Evolutionary conservation across 768 basidiomycete species (phyloP).

Genomic region (Mycena metata): DNA sequence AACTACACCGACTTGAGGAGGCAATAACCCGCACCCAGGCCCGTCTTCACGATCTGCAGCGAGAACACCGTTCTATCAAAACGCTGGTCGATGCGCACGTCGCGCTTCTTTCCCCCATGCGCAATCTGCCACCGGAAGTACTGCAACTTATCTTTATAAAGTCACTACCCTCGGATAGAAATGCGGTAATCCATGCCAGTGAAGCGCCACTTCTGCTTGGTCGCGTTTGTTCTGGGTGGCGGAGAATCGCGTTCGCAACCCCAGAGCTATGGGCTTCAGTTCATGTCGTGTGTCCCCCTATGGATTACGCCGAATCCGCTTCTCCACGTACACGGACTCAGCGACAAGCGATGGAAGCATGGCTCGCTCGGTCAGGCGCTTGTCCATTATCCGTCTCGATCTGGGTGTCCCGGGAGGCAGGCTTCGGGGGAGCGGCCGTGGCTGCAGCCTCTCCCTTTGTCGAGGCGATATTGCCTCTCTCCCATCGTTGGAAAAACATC

Average conservation of each 20-base stretch:
- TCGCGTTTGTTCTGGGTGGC: constrained; percentile 29
- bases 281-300: constrained; percentile 24
- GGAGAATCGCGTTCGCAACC: constrained; percentile 21
- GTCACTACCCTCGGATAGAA: constrained; percentile 18
- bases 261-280: constrained; percentile 20
- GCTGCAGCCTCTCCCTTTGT: constrained; percentile 26
- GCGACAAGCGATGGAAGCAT: constrained; percentile 24
- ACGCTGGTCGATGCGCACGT: constrained; percentile 23
- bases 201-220: constrained; percentile 28
- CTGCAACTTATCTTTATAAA: constrained; percentile 30
- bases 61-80: constrained; percentile 16
- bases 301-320: constrained; percentile 23
- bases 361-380: constrained; percentile 25
- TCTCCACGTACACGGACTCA: background rate
- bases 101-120: constrained; percentile 25
- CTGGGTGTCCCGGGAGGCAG: constrained; percentile 30
- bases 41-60: constrained; percentile 22
- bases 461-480: constrained; percentile 27
- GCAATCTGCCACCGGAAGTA: constrained; percentile 29
- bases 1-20: constrained; percentile 21
- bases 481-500: constrained; percentile 26
- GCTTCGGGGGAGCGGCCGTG: constrained; percentile 16
- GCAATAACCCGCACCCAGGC: constrained; percentile 24
- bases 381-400: constrained; percentile 31
- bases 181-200: constrained; percentile 29